These are phyloP conservation scores for Crotalaria pallida DNA, from an alignment of 306 rosid genomes.

Conservation along the genomic window DNA sequence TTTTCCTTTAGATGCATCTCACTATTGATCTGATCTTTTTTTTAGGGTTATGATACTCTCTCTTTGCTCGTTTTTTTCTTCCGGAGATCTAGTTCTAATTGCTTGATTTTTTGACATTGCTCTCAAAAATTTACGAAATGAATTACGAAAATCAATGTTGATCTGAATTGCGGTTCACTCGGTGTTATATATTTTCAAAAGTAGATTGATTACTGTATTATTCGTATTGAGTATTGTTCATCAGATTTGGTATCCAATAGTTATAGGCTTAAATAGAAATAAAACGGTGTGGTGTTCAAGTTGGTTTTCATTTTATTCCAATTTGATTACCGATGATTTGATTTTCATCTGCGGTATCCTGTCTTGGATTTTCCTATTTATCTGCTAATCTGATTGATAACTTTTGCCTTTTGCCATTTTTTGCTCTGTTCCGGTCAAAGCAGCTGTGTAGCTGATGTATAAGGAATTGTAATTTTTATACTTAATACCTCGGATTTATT, in stretches of 20 bases:
- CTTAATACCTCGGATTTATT: neutral
- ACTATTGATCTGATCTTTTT: neutral
- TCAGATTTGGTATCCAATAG: neutral
- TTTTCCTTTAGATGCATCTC: neutral
- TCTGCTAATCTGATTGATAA: neutral
- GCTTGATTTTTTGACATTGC: neutral
- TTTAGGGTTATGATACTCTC: neutral
- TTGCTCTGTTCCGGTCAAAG: neutral
- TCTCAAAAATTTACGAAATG: neutral
- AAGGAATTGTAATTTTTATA: neutral
- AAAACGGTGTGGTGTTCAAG: neutral
- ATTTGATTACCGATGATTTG: neutral
- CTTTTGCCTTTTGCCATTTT: neutral
- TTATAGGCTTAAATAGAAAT: neutral
- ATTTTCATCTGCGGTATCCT: neutral
- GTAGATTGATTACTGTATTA: too few species aligned
- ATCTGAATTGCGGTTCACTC: neutral
- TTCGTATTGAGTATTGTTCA: neutral
- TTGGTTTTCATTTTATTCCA: neutral
- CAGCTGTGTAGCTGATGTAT: neutral
- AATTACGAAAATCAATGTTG: neutral
- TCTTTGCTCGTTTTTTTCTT: neutral
- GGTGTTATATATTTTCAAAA: neutral
- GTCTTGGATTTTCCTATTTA: neutral
- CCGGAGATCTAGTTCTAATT: neutral